These are phyloP conservation scores for Micractinium conductrix DNA, from an alignment of 139 green algal species.

Conservation along the genomic window DNA sequence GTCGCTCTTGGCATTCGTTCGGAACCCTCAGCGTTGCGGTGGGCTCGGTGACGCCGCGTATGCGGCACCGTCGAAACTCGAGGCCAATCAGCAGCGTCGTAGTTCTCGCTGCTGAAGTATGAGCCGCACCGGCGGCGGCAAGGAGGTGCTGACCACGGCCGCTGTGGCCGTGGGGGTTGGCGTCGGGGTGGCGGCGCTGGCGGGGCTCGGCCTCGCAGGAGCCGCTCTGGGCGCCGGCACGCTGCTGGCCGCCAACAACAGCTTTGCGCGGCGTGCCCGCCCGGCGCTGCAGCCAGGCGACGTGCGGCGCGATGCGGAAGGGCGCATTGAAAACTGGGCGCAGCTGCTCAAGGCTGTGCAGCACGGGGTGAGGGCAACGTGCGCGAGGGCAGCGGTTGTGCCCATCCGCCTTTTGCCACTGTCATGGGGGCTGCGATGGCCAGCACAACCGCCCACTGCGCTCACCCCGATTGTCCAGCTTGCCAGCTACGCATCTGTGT, in stretches of 20 bases:
- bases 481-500: no score
- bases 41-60: no score
- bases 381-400: no score
- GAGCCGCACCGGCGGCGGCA: conserved; percentile 26
- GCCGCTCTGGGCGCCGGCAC: conserved; percentile 1
- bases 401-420: no score
- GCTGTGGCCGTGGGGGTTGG: conserved; percentile 29
- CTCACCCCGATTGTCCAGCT: no score
- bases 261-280: background rate
- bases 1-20: no score
- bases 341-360: conserved; percentile 29
- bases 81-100: no score
- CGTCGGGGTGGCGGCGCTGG: conserved; percentile 33
- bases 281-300: conserved; percentile 21
- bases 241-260: background rate
- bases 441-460: no score
- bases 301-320: conserved; percentile 31
- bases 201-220: conserved; percentile 26
- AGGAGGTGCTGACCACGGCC: conserved; percentile 29
- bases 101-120: background rate
- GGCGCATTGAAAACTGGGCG: conserved; percentile 39
- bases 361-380: conserved; percentile 30
- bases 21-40: no score
- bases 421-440: no score
- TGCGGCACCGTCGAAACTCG: no score